These are phyloP conservation scores for Stagonosporopsis vannaccii DNA, from an alignment of 2,329 filamentous ascomycete species.

Conservation along the genomic window DNA sequence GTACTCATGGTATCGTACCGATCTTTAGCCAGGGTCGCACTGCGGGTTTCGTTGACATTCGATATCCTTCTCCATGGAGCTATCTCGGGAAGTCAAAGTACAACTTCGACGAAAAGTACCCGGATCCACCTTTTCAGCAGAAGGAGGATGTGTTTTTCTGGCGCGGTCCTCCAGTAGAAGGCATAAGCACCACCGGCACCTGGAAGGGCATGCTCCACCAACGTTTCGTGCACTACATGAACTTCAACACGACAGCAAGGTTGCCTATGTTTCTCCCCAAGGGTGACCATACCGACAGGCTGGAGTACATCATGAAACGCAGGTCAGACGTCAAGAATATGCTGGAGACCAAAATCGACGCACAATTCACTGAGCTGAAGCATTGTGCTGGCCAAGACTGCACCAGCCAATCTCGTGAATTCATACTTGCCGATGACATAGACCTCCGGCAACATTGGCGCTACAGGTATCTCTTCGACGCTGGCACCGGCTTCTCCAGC, in stretches of 20 bases:
- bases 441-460: constrained; percentile 67
- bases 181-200: constrained; percentile 58
- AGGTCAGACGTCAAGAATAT: constrained; percentile 62
- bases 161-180: constrained; percentile 70
- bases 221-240: constrained; percentile 71
- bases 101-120: constrained; percentile 58
- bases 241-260: constrained; percentile 39
- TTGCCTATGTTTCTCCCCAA: constrained; percentile 44
- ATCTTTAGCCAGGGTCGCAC: constrained; percentile 80
- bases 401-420: constrained; percentile 59
- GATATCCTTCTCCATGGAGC: constrained; percentile 72
- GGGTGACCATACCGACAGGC: constrained; percentile 60
- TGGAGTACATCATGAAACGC: constrained; percentile 64
- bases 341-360: constrained; percentile 59
- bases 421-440: constrained; percentile 55
- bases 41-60: constrained; percentile 75
- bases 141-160: constrained; percentile 75
- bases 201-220: constrained; percentile 75
- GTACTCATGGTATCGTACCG: constrained; percentile 71
- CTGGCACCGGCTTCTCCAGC: constrained; percentile 71
- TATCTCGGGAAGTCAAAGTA: constrained; percentile 66
- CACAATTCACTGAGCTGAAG: constrained; percentile 64
- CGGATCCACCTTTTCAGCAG: constrained; percentile 63
- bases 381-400: constrained; percentile 65
- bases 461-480: constrained; percentile 74